Base-by-base conservation (phyloP, 768 basidiomycete genomes). In the Trametes sanguinea region DNA sequence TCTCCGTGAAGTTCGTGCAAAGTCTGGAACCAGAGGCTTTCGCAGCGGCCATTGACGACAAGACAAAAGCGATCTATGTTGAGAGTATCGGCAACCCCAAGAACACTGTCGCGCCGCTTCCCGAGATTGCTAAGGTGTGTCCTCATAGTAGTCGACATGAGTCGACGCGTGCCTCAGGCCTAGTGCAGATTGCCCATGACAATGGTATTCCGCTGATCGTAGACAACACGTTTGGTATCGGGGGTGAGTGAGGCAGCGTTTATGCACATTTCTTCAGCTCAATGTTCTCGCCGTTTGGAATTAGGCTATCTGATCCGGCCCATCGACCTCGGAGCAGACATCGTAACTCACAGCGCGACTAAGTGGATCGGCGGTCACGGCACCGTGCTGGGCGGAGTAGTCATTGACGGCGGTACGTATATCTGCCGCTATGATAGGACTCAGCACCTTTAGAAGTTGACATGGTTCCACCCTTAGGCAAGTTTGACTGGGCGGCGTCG, bases 301-400 rank as follows among this genome's bases (percentile, higher is more conserved):
- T 27, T 53, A 72, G 72, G 76, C 6, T 93, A 89, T 67, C 79
- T 92, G 57, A 77, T 87, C 61, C 77, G 81, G 2, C 91, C 92
- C 1, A 85, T 92, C 62, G 80, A 85, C 22, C 80, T 83, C 66
- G 92, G 92, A 14, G 90, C 92, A 0, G 89, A 94, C 67, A 89
- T 93, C 60, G 77, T 92, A 57, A 54, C 90, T n/a, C 86, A 92
- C 71, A 88, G 86, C 52, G 88, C 88, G 0, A 92, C 92, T 2
- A 92, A 94, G 70, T 94, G 91, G 92, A 91, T 93, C 44, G 86
- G 88, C 14, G 88, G 88, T 0, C 89, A 91, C 62, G 90, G 92
- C 35, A 92, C 85, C 0, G 88, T 87, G 32, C 88, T 94, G 50
- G 89, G 81, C 6, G 92, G 91, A 44, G 84, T 91, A 16, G 77